Percentiles rank a stretch among this genome's conserved stretches.
Conservation (phyloP, 2,329 filamentous ascomycete genomes). For the Chaetomium sp. region DNA sequence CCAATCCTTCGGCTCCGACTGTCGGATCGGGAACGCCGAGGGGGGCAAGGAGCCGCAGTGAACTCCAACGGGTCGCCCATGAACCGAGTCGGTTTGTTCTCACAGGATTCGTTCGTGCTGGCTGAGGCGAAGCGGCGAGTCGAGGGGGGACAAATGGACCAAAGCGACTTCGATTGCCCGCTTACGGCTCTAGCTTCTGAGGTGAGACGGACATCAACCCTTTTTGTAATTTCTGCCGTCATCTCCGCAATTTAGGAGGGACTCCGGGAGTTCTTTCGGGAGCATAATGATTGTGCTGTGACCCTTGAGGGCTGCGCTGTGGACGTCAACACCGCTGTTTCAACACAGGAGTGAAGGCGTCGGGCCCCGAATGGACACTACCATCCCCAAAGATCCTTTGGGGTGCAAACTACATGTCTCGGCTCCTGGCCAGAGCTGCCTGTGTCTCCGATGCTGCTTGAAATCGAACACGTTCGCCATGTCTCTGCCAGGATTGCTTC, state of each 20-base stretch:
- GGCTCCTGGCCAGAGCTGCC: not conserved
- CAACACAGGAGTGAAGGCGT: not conserved
- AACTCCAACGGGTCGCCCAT: not conserved
- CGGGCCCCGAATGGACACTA: not conserved
- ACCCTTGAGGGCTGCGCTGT: not conserved
- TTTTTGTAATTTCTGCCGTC: not conserved
- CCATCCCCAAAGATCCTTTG: not conserved
- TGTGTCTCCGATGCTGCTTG: not conserved
- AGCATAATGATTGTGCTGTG: not conserved
- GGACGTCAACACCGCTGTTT: not conserved
- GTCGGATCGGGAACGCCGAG: not conserved
- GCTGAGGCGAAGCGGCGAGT: not conserved
- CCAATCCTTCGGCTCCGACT: constrained; percentile 10
- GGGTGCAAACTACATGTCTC: not conserved
- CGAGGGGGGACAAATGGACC: not conserved
- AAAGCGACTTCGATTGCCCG: not conserved
- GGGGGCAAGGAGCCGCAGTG: constrained; percentile 3
- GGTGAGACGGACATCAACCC: not conserved
- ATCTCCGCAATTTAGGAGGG: not conserved
- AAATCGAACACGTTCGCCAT: not conserved
- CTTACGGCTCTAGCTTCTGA: not conserved
- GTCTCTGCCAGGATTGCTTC: not conserved
- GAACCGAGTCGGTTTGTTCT: not conserved
- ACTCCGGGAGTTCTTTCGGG: not conserved
- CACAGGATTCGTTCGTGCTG: not conserved